Percentiles rank a stretch among this genome's conserved stretches.
phyloP scores from a whole-genome alignment of 805 yeast genomes.

The fission yeast (Schizosaccharomyces pombe) region DNA sequence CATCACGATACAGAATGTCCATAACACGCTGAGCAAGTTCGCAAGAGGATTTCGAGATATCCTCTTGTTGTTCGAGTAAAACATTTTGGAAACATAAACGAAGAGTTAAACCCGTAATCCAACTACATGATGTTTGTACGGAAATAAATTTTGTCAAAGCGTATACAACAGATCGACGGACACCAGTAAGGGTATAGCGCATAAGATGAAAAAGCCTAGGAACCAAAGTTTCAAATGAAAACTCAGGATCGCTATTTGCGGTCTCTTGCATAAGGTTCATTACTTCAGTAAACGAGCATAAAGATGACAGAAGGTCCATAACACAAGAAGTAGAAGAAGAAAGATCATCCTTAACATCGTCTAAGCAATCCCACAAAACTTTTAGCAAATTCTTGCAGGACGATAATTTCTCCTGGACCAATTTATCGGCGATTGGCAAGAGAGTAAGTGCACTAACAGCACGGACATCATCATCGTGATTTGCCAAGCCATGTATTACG shows the following conservation, averaged over 20 bases:
- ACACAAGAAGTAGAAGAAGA: constrained; percentile 89
- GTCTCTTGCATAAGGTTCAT: constrained; percentile 43
- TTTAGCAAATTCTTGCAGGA: constrained; percentile 21
- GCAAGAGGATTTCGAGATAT: constrained; percentile 39
- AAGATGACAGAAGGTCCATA: constrained; percentile 73
- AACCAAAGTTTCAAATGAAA: constrained; percentile 51
- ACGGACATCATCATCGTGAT: constrained; percentile 81
- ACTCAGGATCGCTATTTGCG: constrained; percentile 26
- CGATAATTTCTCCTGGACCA: constrained; percentile 37
- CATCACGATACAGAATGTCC: background rate
- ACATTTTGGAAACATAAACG: constrained; percentile 69
- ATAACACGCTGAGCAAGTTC: constrained; percentile 37
- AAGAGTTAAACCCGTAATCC: constrained; percentile 57
- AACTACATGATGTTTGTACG: constrained; percentile 26
- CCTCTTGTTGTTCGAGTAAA: constrained; percentile 66
- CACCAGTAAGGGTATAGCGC: constrained; percentile 80
- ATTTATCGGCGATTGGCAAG: constrained; percentile 71
- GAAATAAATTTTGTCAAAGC: constrained; percentile 53
- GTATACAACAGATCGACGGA: constrained; percentile 65
- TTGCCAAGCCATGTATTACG: constrained; percentile 61
- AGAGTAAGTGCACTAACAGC: constrained; percentile 88
- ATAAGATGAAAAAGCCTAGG: constrained; percentile 81
- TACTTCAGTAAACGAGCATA: constrained; percentile 64
- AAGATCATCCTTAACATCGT: constrained; percentile 69
- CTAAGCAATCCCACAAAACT: constrained; percentile 77